Evolutionary conservation across 208 protist species (phyloP).

Genomic region (Leishmania martiniquensis): DNA sequence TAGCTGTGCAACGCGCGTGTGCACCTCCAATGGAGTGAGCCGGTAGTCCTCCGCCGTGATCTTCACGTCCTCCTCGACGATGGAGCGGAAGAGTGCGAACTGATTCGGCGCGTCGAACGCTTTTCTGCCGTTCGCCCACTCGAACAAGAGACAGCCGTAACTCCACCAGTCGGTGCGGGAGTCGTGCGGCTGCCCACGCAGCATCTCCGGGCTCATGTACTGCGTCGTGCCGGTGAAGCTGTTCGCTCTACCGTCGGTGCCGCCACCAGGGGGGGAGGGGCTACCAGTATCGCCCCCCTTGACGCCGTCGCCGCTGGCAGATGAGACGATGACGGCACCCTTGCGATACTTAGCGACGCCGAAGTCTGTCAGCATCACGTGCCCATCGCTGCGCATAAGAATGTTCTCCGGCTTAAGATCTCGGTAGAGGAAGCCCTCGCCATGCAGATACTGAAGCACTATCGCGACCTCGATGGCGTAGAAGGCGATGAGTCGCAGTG

Average conservation of each 20-base stretch:
- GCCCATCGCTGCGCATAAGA: slow-evolving; percentile 87
- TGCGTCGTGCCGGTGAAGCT: slow-evolving; percentile 95
- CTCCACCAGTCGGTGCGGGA: slow-evolving; percentile 96
- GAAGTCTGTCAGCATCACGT: slow-evolving; percentile 96
- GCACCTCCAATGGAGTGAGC: slow-evolving; percentile 71
- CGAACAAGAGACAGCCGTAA: slow-evolving; percentile 95
- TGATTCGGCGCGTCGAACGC: slow-evolving; percentile 75
- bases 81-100: slow-evolving; percentile 66
- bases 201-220: slow-evolving; percentile 96
- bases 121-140: slow-evolving; percentile 93
- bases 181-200: slow-evolving; percentile 85
- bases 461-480: slow-evolving; percentile 91
- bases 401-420: slow-evolving; percentile 96
- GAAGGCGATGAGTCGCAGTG: slow-evolving; percentile 83
- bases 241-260: slow-evolving; percentile 36
- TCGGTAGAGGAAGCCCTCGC: slow-evolving; percentile 88
- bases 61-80: slow-evolving; percentile 77
- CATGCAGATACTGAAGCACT: slow-evolving; percentile 90
- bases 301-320: slow-evolving; percentile 1
- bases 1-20: slow-evolving; percentile 69
- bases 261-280: background rate
- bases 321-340: slow-evolving; percentile 38
- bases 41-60: slow-evolving; percentile 65
- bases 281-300: background rate
- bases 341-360: slow-evolving; percentile 93